These are phyloP conservation scores for Pestalotiopsis sp. DNA, from an alignment of 2,329 filamentous ascomycete genomes.

Conservation along the genomic window DNA sequence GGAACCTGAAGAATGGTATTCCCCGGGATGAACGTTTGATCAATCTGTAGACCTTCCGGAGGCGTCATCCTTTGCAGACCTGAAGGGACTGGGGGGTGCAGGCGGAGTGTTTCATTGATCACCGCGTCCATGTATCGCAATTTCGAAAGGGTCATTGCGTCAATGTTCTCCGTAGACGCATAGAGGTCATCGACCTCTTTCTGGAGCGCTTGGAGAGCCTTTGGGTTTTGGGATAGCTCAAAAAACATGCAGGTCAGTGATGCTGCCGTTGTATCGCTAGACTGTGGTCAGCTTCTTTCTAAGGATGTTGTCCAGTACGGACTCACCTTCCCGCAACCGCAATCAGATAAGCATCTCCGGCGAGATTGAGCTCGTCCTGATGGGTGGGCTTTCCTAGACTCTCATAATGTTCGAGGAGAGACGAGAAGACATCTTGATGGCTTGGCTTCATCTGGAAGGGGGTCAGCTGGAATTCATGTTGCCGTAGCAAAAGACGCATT, in stretches of 20 bases:
- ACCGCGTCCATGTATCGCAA: conserved; percentile 18
- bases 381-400: conserved; percentile 16
- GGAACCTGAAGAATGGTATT: conserved; percentile 35
- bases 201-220: conserved; percentile 21
- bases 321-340: conserved; percentile 34
- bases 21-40: conserved; percentile 36
- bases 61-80: conserved; percentile 39
- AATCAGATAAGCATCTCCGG: conserved; percentile 32
- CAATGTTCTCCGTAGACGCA: conserved; percentile 21
- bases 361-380: conserved; percentile 27
- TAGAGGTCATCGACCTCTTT: conserved; percentile 26
- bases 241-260: conserved; percentile 33
- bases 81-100: conserved; percentile 18
- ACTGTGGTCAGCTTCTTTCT: not conserved
- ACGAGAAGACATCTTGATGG: conserved; percentile 33
- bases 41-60: conserved; percentile 37
- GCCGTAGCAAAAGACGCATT: not conserved
- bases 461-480: not conserved
- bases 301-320: not conserved
- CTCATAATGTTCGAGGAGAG: conserved; percentile 32
- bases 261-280: conserved; percentile 50
- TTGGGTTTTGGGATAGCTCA: conserved; percentile 28
- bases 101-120: conserved; percentile 16
- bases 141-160: not conserved
- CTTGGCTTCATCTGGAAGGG: conserved; percentile 19